phyloP scores from a whole-genome alignment of 73 alveolate species.

The Uronychia binucleata region DNA sequence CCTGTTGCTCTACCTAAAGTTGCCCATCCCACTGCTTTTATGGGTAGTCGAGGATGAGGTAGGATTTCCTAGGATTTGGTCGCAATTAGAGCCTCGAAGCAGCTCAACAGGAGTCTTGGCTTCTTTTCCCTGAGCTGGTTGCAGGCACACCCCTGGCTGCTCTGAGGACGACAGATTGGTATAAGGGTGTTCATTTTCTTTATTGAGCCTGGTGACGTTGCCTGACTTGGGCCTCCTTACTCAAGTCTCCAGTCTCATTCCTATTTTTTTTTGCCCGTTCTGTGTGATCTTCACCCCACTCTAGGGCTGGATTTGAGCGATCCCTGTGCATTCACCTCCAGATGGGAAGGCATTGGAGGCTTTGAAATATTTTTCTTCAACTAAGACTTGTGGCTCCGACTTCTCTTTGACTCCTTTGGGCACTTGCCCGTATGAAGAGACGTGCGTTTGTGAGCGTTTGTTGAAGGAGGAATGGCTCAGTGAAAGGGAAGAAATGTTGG shows the following conservation, averaged over 20 bases:
- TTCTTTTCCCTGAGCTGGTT: background rate
- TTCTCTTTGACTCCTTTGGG: too few relatives aligned
- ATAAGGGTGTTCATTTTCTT: too few relatives aligned
- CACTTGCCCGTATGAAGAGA: too few relatives aligned
- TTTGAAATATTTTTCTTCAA: background rate
- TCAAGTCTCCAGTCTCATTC: background rate
- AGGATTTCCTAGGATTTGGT: background rate
- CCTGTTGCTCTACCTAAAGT: background rate
- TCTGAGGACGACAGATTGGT: too few relatives aligned
- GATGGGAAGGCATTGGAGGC: background rate
- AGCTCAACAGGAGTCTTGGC: background rate
- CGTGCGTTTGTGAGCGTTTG: background rate
- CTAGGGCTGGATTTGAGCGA: background rate
- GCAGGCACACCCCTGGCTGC: background rate
- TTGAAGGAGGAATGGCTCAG: background rate
- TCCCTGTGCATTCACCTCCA: background rate
- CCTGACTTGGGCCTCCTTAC: background rate
- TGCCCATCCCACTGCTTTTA: background rate
- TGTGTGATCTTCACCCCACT: background rate
- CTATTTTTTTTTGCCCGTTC: background rate
- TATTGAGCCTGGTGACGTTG: background rate
- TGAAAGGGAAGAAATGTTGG: background rate
- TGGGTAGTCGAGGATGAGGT: background rate
- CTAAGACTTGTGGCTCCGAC: background rate
- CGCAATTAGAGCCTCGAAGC: background rate